Conservation (phyloP, 2,329 filamentous ascomycete genomes). For the Pleoardoris graminearum region DNA sequence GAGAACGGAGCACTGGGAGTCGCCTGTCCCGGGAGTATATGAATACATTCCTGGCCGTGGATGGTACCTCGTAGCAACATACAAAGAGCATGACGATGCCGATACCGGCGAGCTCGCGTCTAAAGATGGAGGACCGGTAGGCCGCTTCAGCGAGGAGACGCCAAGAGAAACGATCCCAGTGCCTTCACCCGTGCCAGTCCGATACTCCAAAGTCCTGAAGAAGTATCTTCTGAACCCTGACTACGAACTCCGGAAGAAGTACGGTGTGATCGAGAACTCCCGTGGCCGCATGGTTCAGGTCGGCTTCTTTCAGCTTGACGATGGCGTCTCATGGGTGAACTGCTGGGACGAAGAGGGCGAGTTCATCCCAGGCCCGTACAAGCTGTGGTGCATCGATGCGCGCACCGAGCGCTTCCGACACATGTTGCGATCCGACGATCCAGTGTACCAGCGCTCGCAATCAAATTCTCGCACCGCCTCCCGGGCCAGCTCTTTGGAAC, state of each 20-base stretch:
- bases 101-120: slow-evolving; percentile 33
- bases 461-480: slow-evolving; percentile 19
- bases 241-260: slow-evolving; percentile 52
- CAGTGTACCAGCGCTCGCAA: slow-evolving; percentile 31
- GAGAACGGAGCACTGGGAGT: slow-evolving; percentile 53
- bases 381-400: slow-evolving; percentile 53
- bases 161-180: slow-evolving; percentile 27
- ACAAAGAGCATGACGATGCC: slow-evolving; percentile 35
- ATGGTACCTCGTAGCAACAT: slow-evolving; percentile 54
- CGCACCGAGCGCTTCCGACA: slow-evolving; percentile 45
- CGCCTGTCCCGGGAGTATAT: slow-evolving; percentile 54
- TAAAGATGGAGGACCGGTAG: slow-evolving; percentile 21
- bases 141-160: slow-evolving; percentile 1
- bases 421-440: slow-evolving; percentile 46
- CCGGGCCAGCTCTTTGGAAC: slow-evolving; percentile 28
- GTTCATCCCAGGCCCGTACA: slow-evolving; percentile 57
- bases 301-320: slow-evolving; percentile 55
- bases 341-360: slow-evolving; percentile 54
- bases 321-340: slow-evolving; percentile 54
- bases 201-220: slow-evolving; percentile 55
- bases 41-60: slow-evolving; percentile 55
- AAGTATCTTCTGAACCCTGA: slow-evolving; percentile 54
- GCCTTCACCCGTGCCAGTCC: slow-evolving; percentile 43
- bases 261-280: slow-evolving; percentile 46
- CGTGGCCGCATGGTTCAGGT: slow-evolving; percentile 46